Percentiles rank a stretch among this genome's conserved stretches.
phyloP scores from a whole-genome alignment of 768 basidiomycete genomes.

The Russula ochroleuca region DNA sequence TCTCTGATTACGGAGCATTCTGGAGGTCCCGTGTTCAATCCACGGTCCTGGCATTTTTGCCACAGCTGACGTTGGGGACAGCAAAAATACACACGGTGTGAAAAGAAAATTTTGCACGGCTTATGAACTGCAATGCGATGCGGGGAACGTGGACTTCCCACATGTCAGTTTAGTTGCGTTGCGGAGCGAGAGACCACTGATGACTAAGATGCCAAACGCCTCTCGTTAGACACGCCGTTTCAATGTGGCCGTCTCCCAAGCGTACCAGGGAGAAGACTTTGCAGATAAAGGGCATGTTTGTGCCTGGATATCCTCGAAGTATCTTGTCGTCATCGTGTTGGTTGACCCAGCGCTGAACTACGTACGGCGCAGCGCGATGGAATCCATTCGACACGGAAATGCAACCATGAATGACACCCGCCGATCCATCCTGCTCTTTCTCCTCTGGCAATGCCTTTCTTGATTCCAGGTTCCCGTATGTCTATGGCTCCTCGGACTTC shows the following conservation, averaged over 20 bases:
- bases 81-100: background rate
- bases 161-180: too few species aligned
- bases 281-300: background rate
- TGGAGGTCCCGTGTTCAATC: slow-evolving; percentile 79
- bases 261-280: too few species aligned
- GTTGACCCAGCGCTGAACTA: background rate
- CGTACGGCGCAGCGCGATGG: background rate
- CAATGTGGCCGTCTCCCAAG: background rate
- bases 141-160: too few species aligned
- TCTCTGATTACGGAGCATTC: slow-evolving; percentile 34
- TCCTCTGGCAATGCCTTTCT: slow-evolving; percentile 18
- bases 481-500: slow-evolving; percentile 10
- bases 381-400: slow-evolving; percentile 16
- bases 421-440: background rate
- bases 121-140: background rate
- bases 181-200: too few species aligned
- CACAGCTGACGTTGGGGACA: background rate
- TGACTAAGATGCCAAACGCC: background rate
- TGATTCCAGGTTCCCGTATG: slow-evolving; percentile 17
- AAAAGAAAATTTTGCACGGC: background rate
- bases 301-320: background rate
- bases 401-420: slow-evolving; percentile 6
- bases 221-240: background rate
- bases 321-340: background rate
- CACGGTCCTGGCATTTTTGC: slow-evolving; percentile 62